These are phyloP conservation scores for Trametes versicolor DNA, from an alignment of 1,284 basidiomycete species.

Conservation along the genomic window DNA sequence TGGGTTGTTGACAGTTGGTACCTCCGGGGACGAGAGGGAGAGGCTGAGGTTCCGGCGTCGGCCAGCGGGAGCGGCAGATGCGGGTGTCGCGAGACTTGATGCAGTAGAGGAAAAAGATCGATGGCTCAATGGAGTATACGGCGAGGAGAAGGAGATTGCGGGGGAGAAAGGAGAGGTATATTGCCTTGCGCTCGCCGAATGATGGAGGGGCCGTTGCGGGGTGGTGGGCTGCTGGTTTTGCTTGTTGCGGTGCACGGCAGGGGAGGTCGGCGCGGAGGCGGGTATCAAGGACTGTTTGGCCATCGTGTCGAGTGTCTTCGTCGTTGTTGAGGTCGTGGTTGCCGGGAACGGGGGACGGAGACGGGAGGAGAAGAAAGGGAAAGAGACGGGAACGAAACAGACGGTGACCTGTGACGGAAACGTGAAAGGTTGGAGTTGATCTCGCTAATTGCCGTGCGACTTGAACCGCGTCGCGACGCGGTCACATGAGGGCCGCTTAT, in stretches of 20 bases:
- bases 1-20: constrained; percentile 35
- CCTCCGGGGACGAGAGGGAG: constrained; percentile 44
- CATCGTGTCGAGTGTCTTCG: constrained; percentile 39
- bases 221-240: constrained; percentile 52
- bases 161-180: constrained; percentile 56
- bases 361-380: constrained; percentile 20
- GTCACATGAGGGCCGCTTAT: constrained; percentile 36
- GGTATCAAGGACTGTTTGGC: constrained; percentile 46
- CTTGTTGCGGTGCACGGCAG: constrained; percentile 51
- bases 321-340: constrained; percentile 40
- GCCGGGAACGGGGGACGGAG: constrained; percentile 22
- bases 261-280: constrained; percentile 58
- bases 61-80: constrained; percentile 43
- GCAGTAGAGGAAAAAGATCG: constrained; percentile 64
- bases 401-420: constrained; percentile 33
- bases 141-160: constrained; percentile 55
- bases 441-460: constrained; percentile 37
- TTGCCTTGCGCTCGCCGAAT: constrained; percentile 46
- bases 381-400: constrained; percentile 19
- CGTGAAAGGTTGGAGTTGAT: constrained; percentile 40
- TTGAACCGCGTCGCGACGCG: constrained; percentile 40
- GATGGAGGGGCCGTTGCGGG: constrained; percentile 55
- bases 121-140: constrained; percentile 74
- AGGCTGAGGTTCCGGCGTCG: constrained; percentile 50
- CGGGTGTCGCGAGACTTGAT: constrained; percentile 66